Evolutionary conservation across 2,329 filamentous ascomycete species (phyloP), one percentile per base, ranked within the genome.

Genomic region (Hymenoscyphus repandus): DNA sequence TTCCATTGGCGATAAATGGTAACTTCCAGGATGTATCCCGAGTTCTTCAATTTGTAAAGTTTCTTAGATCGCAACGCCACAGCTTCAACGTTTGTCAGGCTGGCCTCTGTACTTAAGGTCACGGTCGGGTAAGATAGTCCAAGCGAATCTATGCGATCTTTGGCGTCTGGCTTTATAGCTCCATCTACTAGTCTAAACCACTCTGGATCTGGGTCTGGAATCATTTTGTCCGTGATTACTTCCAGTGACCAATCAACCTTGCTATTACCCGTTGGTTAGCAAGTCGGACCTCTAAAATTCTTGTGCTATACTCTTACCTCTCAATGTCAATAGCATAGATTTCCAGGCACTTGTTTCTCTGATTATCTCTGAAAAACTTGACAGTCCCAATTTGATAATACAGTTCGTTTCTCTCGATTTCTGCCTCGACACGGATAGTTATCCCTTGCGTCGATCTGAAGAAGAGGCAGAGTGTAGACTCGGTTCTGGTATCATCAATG

Each of bases 221-320:
- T 53, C 5, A 51, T 51, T 30, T 59, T 57, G 34, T 66, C 64
- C 1, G 61, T 58, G 22, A 64, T 58, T 10, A 67, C 57, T 22
- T 65, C 62, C 9, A 66, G 20, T n/a, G 51, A 52, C 60, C 64
- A 66, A 47, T 66, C 60, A 33, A 64, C 34, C 33, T 58, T 41
- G 37, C 64, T 66, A 47, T 22, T 10, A 7, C 22, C 3, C 27
- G 41, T 18, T 51, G 13, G 20, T 41, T n/a, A 44, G n/a, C 6
- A 10, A 30, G 41, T 27, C 17, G 45, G 31, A 50, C 31, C 9
- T 36, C n/a, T 45, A n/a, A 44, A 39, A 18, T 38, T 4, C 42
- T 22, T 10, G 49, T n/a, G n/a, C 41, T 20, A 15, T 4, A 11
- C 22, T 30, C 54, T 37, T 51, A 62, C 61, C 47, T 61, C 40